Base-by-base conservation (phyloP, 73 alveolate genomes). In the Paramecium caudatum region DNA sequence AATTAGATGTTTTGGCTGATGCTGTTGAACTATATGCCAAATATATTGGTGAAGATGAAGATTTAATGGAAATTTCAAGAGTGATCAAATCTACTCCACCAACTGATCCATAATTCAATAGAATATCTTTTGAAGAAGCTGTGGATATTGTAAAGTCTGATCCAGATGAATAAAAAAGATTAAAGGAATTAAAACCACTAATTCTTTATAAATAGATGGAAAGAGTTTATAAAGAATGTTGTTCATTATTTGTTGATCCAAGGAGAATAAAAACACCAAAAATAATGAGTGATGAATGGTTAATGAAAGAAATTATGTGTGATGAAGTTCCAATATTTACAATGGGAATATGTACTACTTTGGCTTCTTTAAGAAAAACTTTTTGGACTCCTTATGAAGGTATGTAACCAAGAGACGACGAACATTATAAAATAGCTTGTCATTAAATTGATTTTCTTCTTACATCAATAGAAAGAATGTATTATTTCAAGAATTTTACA, bases 401-500 rank as follows among this genome's bases (percentile, higher is more conserved):
- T 74, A 5, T 34, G 7, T 23, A 37, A 45, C 88, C 88, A 2
- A 74, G 88, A 74, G 88, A 74, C 43, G 88, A 74, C 16, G 88
- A 74, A 8, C 88, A 74, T 74, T 74, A 45, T 74, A 74, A 74
- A 21, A 74, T 74, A 13, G 37, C 68, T 8, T 7, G 32, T 9
- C 47, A 74, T 10, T 74, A 74, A 27, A 37, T 74, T 10, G 88
- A 74, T 19, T 74, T 8, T 25, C 19, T 74, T 12, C 32, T 74
- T 15, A 74, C 88, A 9, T 39, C 69, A 4, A 39, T 74, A 5
- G 88, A 74, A 41, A 74, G 88, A 21, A 37, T 41, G 47, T 74
- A 37, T 39, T 45, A 37, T 43, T 74, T 74, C 47, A 74, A 74
- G 65, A 45, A 74, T 21, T 74, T 37, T 13, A 74, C 46, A 2